These are phyloP conservation scores for Chenopodium quinoa DNA, from an alignment of 148 eudicot genomes.

Conservation along the genomic window DNA sequence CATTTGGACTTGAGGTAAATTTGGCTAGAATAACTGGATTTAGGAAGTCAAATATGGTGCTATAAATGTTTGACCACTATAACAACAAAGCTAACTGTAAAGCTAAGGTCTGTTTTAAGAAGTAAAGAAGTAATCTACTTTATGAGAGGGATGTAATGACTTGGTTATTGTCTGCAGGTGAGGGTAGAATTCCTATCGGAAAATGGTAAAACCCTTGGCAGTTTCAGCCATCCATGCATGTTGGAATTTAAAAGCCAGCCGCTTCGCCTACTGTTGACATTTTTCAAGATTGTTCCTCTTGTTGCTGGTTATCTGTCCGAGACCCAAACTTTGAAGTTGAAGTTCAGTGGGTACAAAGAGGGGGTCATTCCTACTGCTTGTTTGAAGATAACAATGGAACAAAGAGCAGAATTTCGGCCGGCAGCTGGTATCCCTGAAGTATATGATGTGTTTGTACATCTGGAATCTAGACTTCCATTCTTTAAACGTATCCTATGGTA, in stretches of 20 bases:
- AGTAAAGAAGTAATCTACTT: too few relatives aligned
- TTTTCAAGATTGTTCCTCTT: constrained; percentile 67
- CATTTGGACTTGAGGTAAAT: background rate
- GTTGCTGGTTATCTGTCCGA: constrained; percentile 77
- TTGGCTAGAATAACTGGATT: too few relatives aligned
- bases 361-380: constrained; percentile 52
- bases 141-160: background rate
- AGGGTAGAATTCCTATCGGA: constrained; percentile 61
- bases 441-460: constrained; percentile 57
- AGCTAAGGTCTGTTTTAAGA: too few relatives aligned
- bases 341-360: constrained; percentile 57
- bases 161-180: constrained; percentile 39
- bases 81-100: too few relatives aligned
- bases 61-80: too few relatives aligned
- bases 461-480: constrained; percentile 82
- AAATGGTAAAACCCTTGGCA: constrained; percentile 56
- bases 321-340: constrained; percentile 57
- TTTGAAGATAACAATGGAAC: constrained; percentile 66
- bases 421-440: constrained; percentile 84
- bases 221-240: constrained; percentile 73
- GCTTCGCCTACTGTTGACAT: constrained; percentile 51
- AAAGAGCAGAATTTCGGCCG: constrained; percentile 64
- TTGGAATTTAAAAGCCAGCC: constrained; percentile 69
- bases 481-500: constrained; percentile 63
- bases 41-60: too few relatives aligned